phyloP scores from a whole-genome alignment of 148 eudicot species.

The Vaccinium corymbosum region DNA sequence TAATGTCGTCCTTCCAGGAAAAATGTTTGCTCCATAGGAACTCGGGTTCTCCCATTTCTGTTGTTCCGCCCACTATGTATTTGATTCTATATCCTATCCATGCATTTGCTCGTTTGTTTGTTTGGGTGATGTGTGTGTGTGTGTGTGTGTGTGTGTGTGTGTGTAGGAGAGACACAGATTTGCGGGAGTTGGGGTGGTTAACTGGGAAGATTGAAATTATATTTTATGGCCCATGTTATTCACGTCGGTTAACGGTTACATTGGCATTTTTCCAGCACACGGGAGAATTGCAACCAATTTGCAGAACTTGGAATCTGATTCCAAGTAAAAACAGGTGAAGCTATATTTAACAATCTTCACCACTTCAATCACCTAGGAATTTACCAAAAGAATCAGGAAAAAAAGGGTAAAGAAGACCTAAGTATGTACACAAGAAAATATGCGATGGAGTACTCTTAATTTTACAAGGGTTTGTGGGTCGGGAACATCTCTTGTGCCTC shows the following conservation, averaged over 20 bases:
- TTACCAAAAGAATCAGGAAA: neutral
- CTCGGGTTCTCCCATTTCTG: too few relatives aligned
- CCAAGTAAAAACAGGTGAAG: neutral
- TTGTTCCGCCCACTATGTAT: too few relatives aligned
- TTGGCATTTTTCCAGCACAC: neutral
- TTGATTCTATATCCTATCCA: too few relatives aligned
- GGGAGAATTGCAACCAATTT: neutral
- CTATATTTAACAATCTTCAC: neutral
- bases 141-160: too few relatives aligned
- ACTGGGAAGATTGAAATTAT: too few relatives aligned
- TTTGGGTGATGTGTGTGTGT: too few relatives aligned
- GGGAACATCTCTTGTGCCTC: conserved; percentile 13
- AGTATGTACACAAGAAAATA: conserved; percentile 16
- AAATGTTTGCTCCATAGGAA: too few relatives aligned
- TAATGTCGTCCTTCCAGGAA: too few relatives aligned
- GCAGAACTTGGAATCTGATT: neutral
- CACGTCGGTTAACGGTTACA: neutral
- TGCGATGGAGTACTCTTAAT: conserved; percentile 6
- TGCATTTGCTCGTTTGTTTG: too few relatives aligned
- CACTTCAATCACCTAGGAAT: neutral
- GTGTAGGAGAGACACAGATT: too few relatives aligned
- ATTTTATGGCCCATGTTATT: neutral
- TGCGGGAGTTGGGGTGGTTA: too few relatives aligned
- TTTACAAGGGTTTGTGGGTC: conserved; percentile 9
- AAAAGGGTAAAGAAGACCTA: neutral